Conservation (phyloP, 345 rosid genomes). For the Limnanthes douglasii region DNA sequence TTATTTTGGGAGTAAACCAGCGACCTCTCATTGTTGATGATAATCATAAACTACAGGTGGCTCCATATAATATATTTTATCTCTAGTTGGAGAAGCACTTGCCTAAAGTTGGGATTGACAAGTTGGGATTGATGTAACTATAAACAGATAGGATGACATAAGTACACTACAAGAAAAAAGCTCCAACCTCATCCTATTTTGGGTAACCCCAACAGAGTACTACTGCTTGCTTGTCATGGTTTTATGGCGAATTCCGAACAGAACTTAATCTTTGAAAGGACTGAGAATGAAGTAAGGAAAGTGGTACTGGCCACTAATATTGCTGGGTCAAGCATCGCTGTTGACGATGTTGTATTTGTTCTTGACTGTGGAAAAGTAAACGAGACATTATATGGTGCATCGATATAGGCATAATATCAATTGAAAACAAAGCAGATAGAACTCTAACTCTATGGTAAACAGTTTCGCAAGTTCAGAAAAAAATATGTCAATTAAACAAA, state of each 20-base stretch:
- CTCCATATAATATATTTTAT: too few species aligned
- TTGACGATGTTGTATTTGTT: conserved; percentile 78
- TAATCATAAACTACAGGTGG: too few species aligned
- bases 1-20: too few species aligned
- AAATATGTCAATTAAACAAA: too few species aligned
- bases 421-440: too few species aligned
- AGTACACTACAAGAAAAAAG: conserved; percentile 74
- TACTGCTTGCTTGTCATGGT: conserved; percentile 89
- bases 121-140: too few species aligned
- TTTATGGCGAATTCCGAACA: conserved; percentile 92
- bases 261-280: conserved; percentile 82
- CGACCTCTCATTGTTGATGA: too few species aligned
- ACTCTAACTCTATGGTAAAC: too few species aligned
- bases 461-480: too few species aligned
- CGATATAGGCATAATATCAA: too few species aligned
- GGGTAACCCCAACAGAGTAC: conserved; percentile 55
- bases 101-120: too few species aligned
- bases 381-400: conserved; percentile 88
- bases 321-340: conserved; percentile 94
- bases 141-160: conserved; percentile 98
- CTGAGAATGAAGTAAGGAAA: conserved; percentile 71
- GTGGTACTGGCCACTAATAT: conserved; percentile 85
- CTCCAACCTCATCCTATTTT: conserved; percentile 49
- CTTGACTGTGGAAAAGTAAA: conserved; percentile 95
- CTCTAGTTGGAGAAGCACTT: too few species aligned